Evolutionary conservation across 805 yeast species (phyloP), one percentile per base, ranked within the genome.

Genomic region (Grigorovia jiainica): DNA sequence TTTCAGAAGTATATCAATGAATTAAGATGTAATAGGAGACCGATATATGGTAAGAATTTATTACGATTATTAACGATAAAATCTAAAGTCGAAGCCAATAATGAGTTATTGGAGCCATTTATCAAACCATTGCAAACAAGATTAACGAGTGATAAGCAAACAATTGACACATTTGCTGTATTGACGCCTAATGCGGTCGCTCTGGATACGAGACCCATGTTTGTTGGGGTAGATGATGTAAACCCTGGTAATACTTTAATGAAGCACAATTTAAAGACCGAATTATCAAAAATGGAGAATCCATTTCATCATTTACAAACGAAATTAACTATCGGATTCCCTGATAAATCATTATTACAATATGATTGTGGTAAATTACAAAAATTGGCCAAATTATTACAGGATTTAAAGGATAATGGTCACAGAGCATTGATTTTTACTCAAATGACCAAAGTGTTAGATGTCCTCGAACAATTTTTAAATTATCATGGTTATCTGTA

Each of bases 361-460:
- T 92, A 83, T 59, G 99, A 92, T 61, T 92, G 98, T 68, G 99
- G 99, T 45, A 92, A 92, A 61, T 68, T 92, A 30, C 99, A 92
- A 58, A 82, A 80, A 52, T 64, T 92, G 39, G 90, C 97, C 0
- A 61, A 67, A 3, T 65, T 92, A 36, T 63, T 92, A 42, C 85
- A 82, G 44, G 82, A 86, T 20, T 68, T 94, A 47, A 82, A 83
- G 40, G 80, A 82, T 29, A 78, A 78, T 36, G 97, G 97, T 0
- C 99, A 92, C 58, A 72, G 98, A 47, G 97, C 95, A 0, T 71
- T 92, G 47, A 90, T 92, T 44, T 92, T 92, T 66, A 92, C 99
- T 0, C 99, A 92, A 58, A 92, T 92, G 99, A 90, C 98, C 2
- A 85, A 85, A 57, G 97, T 92, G 7, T 70, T 92, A 61, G 98